Evolutionary conservation across 2,329 filamentous ascomycete species (phyloP).

Genomic region (Alternaria brassicicola): DNA sequence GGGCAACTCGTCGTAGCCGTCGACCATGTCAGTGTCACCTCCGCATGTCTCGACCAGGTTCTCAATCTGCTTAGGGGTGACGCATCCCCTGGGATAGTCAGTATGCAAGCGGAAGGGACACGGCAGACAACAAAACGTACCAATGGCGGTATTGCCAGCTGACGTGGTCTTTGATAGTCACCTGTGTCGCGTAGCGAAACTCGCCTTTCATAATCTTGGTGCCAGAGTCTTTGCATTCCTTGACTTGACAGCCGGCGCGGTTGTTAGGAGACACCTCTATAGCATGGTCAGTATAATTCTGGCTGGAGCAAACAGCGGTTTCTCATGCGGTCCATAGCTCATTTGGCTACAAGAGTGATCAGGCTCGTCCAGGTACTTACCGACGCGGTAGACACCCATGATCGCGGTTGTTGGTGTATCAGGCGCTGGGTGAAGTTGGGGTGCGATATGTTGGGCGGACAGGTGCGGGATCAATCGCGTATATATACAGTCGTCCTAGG

Average conservation of each 20-base stretch:
- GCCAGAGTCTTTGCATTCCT: conserved; percentile 72
- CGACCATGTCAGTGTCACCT: conserved; percentile 69
- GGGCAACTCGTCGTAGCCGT: conserved; percentile 80
- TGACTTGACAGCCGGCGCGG: conserved; percentile 74
- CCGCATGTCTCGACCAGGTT: conserved; percentile 67
- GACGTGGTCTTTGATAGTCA: conserved; percentile 65
- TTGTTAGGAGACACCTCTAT: conserved; percentile 54
- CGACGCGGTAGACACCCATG: conserved; percentile 40
- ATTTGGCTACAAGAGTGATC: neutral
- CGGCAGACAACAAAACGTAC: conserved; percentile 56
- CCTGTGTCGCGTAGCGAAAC: conserved; percentile 76
- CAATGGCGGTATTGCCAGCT: conserved; percentile 85
- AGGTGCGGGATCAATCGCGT: conserved; percentile 6
- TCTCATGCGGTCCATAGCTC: neutral
- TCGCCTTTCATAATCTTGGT: conserved; percentile 75
- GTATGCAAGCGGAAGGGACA: neutral
- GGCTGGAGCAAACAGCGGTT: neutral
- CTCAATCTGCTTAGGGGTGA: conserved; percentile 74
- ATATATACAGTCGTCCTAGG: neutral
- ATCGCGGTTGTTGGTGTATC: conserved; percentile 9
- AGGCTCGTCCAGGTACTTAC: conserved; percentile 17
- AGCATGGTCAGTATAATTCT: neutral
- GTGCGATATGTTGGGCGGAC: neutral
- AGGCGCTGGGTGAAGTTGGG: neutral
- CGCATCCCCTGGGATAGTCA: conserved; percentile 73